phyloP scores from a whole-genome alignment of 2,329 filamentous ascomycete species.

The Arthroderma sp. region DNA sequence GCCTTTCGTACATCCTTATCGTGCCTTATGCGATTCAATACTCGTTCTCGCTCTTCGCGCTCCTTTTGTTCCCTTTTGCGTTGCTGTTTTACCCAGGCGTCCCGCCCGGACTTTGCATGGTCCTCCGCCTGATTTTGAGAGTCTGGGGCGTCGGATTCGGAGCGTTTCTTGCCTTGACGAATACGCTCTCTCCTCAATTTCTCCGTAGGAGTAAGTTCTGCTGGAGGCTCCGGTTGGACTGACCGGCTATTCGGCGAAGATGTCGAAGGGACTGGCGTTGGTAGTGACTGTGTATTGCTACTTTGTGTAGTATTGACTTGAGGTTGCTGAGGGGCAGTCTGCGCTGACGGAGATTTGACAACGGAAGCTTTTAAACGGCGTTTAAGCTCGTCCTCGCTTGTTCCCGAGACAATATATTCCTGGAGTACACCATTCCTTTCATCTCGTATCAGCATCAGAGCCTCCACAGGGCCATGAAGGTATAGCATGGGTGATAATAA shows the following conservation, averaged over 20 bases:
- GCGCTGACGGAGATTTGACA: constrained; percentile 12
- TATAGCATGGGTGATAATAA: too few species aligned
- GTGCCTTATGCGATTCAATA: constrained; percentile 62
- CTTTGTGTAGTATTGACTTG: not conserved
- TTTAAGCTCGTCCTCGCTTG: constrained; percentile 53
- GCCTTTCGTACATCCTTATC: constrained; percentile 58
- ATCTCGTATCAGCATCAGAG: not conserved
- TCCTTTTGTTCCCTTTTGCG: constrained; percentile 52
- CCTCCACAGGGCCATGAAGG: not conserved
- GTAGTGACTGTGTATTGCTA: constrained; percentile 1
- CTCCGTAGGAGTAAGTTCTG: constrained; percentile 8
- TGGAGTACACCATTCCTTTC: constrained; percentile 60
- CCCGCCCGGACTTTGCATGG: constrained; percentile 29
- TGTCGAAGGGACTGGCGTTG: constrained; percentile 3
- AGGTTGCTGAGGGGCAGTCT: not conserved
- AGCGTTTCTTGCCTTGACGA: constrained; percentile 12
- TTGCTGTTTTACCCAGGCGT: constrained; percentile 41
- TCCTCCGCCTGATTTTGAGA: not conserved
- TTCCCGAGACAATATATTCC: constrained; percentile 58
- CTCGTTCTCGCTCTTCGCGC: constrained; percentile 54
- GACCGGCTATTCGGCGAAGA: not conserved
- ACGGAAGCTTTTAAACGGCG: constrained; percentile 39
- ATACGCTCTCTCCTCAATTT: constrained; percentile 15
- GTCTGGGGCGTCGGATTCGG: not conserved
- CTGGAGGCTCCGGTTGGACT: constrained; percentile 1